A percentile compares a stretch with the other conserved stretches of the same genome.
phyloP scores from a whole-genome alignment of 176 grass and related monocot genomes.

The Elymus sibiricus region DNA sequence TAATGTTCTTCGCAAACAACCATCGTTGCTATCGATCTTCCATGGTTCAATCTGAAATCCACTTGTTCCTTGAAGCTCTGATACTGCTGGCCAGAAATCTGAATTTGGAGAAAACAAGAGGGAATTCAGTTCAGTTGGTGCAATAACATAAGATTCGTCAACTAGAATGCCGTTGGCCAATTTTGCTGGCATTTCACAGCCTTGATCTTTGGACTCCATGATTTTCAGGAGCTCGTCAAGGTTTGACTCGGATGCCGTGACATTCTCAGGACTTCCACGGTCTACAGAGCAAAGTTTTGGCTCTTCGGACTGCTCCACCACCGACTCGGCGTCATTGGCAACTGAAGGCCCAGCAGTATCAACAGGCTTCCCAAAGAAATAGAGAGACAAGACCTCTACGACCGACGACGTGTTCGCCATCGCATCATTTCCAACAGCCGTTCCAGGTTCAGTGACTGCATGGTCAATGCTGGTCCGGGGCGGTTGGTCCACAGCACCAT shows the following conservation, averaged over 20 bases:
- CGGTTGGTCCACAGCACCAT: constrained; percentile 15
- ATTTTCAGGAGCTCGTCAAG: constrained; percentile 80
- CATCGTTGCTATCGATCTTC: constrained; percentile 60
- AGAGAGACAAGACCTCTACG: constrained; percentile 53
- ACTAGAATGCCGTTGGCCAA: constrained; percentile 68
- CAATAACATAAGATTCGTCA: constrained; percentile 63
- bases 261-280: constrained; percentile 21
- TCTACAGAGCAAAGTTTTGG: constrained; percentile 34
- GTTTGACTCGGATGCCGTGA: constrained; percentile 22
- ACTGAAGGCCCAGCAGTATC: background rate
- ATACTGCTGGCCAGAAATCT: constrained; percentile 75
- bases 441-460: background rate
- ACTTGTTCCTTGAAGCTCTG: constrained; percentile 86
- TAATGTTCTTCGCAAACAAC: constrained; percentile 60
- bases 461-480: constrained; percentile 22
- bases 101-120: constrained; percentile 74
- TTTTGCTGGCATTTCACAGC: constrained; percentile 58
- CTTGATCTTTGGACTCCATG: constrained; percentile 72
- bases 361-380: constrained; percentile 42
- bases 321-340: constrained; percentile 29
- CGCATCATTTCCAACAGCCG: constrained; percentile 6
- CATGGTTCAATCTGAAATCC: constrained; percentile 74
- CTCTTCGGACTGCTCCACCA: constrained; percentile 39
- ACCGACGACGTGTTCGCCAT: constrained; percentile 34
- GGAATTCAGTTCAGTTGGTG: constrained; percentile 63